Evolutionary conservation across 306 rosid genomes (phyloP).

Genomic region (Argentina anserina): DNA sequence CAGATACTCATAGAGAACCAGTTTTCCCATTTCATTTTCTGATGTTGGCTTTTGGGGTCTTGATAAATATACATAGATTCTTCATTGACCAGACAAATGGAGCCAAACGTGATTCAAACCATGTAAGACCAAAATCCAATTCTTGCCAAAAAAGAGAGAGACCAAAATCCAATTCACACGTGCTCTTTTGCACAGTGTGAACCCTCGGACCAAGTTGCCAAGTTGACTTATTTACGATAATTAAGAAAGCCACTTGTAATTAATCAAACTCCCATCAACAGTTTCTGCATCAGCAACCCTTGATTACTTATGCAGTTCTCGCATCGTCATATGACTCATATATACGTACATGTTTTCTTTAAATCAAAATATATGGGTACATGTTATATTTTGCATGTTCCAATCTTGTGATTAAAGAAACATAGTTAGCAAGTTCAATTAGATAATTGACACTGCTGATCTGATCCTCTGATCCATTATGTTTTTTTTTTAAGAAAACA

Average conservation of each 20-base stretch:
- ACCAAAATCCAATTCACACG: constrained; percentile 13
- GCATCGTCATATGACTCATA: not conserved
- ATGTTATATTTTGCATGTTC: too few relatives aligned
- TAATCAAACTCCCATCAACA: not conserved
- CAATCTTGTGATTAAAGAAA: too few relatives aligned
- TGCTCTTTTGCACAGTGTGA: not conserved
- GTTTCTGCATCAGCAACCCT: not conserved
- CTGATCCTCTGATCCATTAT: too few relatives aligned
- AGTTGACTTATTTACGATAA: not conserved
- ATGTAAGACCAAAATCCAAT: not conserved
- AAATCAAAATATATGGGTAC: too few relatives aligned
- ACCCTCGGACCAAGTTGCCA: not conserved
- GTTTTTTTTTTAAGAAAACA: too few relatives aligned
- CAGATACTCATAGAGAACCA: too few relatives aligned
- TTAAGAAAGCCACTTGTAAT: not conserved
- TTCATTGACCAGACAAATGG: not conserved
- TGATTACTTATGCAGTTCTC: not conserved
- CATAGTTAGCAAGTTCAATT: too few relatives aligned
- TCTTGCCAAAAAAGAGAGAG: too few relatives aligned
- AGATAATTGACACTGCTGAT: too few relatives aligned
- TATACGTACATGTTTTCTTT: too few relatives aligned
- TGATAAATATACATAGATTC: not conserved
- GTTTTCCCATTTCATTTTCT: not conserved
- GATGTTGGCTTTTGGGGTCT: not conserved
- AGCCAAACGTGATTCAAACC: constrained; percentile 18